These are phyloP conservation scores for Tetrahymena borealis DNA, from an alignment of 73 alveolate genomes.

Conservation along the genomic window DNA sequence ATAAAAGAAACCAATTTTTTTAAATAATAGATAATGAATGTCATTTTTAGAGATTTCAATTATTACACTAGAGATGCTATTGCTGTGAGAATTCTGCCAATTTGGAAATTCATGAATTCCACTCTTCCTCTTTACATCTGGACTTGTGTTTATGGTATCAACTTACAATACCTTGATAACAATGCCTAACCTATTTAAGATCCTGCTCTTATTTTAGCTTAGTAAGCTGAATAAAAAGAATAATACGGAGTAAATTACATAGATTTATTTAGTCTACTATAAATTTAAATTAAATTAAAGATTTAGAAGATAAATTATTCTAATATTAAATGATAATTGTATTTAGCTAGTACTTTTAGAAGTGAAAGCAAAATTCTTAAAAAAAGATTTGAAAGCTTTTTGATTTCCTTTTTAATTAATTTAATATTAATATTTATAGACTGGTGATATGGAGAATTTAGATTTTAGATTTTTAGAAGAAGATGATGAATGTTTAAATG, in stretches of 20 bases:
- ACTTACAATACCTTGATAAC: slow-evolving; percentile 17
- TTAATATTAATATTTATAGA: background rate
- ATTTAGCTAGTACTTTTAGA: background rate
- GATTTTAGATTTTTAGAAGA: slow-evolving; percentile 32
- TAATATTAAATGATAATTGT: background rate
- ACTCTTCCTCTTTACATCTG: slow-evolving; percentile 17
- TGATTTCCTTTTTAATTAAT: background rate
- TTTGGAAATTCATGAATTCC: slow-evolving; percentile 34
- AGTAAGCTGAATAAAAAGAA: background rate
- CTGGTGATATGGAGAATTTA: background rate
- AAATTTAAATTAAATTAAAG: background rate
- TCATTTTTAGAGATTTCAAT: slow-evolving; percentile 29
- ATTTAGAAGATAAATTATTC: background rate
- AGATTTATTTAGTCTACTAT: background rate
- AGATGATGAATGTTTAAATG: slow-evolving; percentile 38
- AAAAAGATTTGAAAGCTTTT: too few relatives aligned
- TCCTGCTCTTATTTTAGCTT: background rate
- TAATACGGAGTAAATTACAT: background rate
- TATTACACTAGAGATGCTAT: slow-evolving; percentile 11
- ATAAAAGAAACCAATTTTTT: background rate
- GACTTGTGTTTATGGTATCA: slow-evolving; percentile 13
- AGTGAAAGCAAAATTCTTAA: background rate
- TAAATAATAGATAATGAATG: background rate
- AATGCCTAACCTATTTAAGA: background rate
- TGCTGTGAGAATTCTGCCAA: slow-evolving; percentile 15